Evolutionary conservation across 768 basidiomycete genomes (phyloP), one percentile per base, ranked within the genome.

Genomic region (Kwoniella heveanensis): DNA sequence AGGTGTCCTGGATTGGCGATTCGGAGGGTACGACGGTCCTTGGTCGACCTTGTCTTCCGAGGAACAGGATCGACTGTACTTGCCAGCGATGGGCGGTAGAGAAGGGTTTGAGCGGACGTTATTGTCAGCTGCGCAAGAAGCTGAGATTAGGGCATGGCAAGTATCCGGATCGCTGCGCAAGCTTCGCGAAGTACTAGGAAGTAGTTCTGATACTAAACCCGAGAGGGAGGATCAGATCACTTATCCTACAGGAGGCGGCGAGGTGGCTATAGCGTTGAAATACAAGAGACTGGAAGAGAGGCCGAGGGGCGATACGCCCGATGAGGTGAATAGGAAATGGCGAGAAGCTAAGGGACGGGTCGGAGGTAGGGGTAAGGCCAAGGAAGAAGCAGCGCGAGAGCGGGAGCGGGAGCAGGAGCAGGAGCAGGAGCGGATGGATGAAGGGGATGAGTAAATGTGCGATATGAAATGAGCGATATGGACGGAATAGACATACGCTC

Each of bases 241-340:
- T 84, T 69, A 84, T 83, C 54, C 83, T 87, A n/a, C 89, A 5
- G 92, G 92, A 1, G 90, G 88, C 0, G 90, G 90, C 4, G 85
- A 83, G 32, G 85, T 85, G 64, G 85, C 85, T 65, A 84, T 87
- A 13, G 83, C 83, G 1, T 81, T 80, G 8, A 87, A 85, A 68
- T 94, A 93, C 68, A 82, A 85, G 15, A 87, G 87, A 7, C 68
- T 99, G 30, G 72, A 93, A 54, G 68, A 83, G 60, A 83, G 93
- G 64, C 85, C 86, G 57, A 83, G 91, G 57, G 80, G 89, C 27
- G 89, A 90, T 61, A 83, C 83, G 7, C 86, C 89, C 0, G 88
- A 90, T 32, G 85, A 86, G 15, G 84, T 85, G 24, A 95, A 97
- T 75, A 86, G 87, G 71, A 84, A 88, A 57, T 97, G 90, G 89